Percentiles rank a stretch among this genome's conserved stretches.
phyloP scores from a whole-genome alignment of 768 basidiomycete genomes.

The Cystoderma amianthinum region DNA sequence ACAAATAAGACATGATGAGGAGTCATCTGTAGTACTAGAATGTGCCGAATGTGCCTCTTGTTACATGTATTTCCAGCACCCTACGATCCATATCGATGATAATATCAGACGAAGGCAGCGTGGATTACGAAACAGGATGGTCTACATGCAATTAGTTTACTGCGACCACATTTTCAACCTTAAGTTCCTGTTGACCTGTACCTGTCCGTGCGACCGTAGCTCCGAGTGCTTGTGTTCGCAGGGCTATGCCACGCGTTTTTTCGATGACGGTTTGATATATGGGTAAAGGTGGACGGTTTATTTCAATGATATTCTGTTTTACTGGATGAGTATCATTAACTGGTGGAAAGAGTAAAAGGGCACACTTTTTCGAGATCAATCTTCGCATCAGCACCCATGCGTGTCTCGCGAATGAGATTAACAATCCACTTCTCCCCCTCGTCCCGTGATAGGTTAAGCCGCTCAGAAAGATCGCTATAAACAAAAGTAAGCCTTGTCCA shows the following conservation, averaged over 20 bases:
- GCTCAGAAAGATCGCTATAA: conserved; percentile 83
- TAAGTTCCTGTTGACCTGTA: too few species aligned
- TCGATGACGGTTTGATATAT: conserved; percentile 94
- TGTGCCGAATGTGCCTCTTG: too few species aligned
- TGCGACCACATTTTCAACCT: too few species aligned
- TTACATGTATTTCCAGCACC: too few species aligned
- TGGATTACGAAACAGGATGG: too few species aligned
- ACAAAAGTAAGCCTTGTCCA: neutral
- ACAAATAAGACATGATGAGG: too few species aligned
- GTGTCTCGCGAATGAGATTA: conserved; percentile 95
- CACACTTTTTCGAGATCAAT: conserved; percentile 92
- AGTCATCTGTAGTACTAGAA: too few species aligned
- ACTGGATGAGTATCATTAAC: neutral
- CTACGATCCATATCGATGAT: too few species aligned
- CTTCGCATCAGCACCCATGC: conserved; percentile 95
- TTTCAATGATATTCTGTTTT: conserved; percentile 93
- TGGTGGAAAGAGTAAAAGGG: conserved; percentile 2
- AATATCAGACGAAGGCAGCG: too few species aligned
- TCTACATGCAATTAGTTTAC: too few species aligned
- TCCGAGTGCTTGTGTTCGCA: conserved; percentile 86
- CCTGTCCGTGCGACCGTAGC: conserved; percentile 53
- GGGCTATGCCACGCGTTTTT: conserved; percentile 86
- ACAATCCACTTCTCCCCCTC: conserved; percentile 99
- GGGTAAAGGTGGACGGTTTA: conserved; percentile 82
- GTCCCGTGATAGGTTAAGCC: conserved; percentile 87